phyloP scores from a whole-genome alignment of 2,329 filamentous ascomycete species.

The Trichoderma sp. region DNA sequence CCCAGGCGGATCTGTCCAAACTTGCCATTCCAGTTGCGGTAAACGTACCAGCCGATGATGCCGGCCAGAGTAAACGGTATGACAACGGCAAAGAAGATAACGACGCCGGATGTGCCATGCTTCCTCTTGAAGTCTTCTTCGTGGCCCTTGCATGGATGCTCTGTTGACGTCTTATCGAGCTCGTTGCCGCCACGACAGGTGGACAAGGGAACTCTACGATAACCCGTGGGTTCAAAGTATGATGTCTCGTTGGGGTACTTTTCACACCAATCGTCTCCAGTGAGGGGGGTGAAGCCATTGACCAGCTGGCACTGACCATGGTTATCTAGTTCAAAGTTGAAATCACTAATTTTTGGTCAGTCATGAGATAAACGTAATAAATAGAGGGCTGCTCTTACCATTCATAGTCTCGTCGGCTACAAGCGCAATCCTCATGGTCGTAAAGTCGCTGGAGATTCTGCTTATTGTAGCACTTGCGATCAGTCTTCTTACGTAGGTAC shows the following conservation, averaged over 20 bases:
- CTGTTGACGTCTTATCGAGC: conserved; percentile 62
- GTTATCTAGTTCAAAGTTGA: conserved; percentile 80
- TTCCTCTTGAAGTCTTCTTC: conserved; percentile 77
- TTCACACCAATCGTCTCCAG: conserved; percentile 50
- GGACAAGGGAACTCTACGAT: conserved; percentile 83
- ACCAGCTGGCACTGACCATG: conserved; percentile 79
- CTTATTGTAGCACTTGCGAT: conserved; percentile 78
- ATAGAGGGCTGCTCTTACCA: conserved; percentile 58
- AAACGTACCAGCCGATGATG: conserved; percentile 79
- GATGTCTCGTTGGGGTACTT: conserved; percentile 67
- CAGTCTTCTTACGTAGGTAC: conserved; percentile 87
- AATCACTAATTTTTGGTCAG: conserved; percentile 60
- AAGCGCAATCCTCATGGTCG: conserved; percentile 75
- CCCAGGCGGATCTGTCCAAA: conserved; percentile 92
- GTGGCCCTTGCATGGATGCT: conserved; percentile 67
- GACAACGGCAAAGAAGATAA: conserved; percentile 81
- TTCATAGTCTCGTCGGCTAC: conserved; percentile 84
- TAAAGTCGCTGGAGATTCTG: conserved; percentile 69
- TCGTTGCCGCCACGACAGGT: conserved; percentile 78
- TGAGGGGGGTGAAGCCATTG: conserved; percentile 62
- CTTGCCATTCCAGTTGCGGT: conserved; percentile 79
- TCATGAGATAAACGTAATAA: background rate
- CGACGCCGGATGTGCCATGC: conserved; percentile 67
- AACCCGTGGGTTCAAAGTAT: conserved; percentile 83
- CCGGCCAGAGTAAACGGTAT: conserved; percentile 70